Percentiles rank a stretch among this genome's conserved stretches.
Conservation (phyloP, 129 eudicot species). For the Sambucus nigra region DNA sequence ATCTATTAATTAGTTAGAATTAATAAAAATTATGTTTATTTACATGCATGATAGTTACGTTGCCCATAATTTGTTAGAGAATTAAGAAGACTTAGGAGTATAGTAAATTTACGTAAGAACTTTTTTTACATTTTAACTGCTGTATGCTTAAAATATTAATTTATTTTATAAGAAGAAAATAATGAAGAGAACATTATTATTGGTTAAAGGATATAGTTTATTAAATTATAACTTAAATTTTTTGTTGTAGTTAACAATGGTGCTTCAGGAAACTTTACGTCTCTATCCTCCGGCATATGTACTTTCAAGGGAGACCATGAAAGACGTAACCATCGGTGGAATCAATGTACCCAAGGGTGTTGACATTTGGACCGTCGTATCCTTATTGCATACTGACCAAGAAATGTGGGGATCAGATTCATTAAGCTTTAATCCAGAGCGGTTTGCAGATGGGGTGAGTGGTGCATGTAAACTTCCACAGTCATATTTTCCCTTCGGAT, state of each 20-base stretch:
- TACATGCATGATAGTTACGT: too few relatives aligned
- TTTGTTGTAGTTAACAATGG: constrained; percentile 1
- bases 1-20: too few relatives aligned
- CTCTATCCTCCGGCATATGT: constrained; percentile 2
- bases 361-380: constrained; percentile 4
- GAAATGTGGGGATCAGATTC: constrained; percentile 9
- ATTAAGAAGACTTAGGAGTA: too few relatives aligned
- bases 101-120: background rate
- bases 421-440: background rate
- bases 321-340: constrained; percentile 2
- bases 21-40: too few relatives aligned
- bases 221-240: background rate
- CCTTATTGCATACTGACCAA: background rate
- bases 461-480: constrained; percentile 2
- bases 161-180: too few relatives aligned
- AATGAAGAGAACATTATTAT: too few relatives aligned
- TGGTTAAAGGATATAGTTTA: background rate
- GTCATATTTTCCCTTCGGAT: background rate
- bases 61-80: too few relatives aligned
- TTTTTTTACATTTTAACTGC: background rate
- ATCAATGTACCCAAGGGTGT: background rate
- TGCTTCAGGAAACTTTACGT: constrained; percentile 2
- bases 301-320: constrained; percentile 3
- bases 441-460: constrained; percentile 1
- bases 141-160: too few relatives aligned